Evolutionary conservation across 176 grass and related monocot genomes (phyloP).

Genomic region (Oryza australiensis): DNA sequence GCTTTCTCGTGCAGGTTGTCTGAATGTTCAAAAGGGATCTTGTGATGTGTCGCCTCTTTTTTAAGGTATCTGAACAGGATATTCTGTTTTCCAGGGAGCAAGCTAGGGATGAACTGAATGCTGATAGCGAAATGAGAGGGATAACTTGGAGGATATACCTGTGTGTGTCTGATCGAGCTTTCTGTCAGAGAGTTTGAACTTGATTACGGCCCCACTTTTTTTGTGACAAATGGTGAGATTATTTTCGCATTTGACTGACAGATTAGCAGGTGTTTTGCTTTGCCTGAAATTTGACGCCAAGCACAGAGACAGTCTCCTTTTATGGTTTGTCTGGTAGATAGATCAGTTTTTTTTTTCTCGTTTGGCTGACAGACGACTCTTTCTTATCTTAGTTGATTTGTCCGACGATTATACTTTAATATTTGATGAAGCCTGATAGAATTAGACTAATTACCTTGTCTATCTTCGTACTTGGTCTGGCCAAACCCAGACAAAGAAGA

Average conservation of each 20-base stretch:
- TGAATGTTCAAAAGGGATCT: slow-evolving; percentile 25
- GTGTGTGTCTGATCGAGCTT: not conserved
- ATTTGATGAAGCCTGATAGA: not conserved
- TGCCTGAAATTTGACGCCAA: too few relatives aligned
- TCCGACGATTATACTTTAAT: not conserved
- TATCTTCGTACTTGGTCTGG: not conserved
- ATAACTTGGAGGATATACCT: slow-evolving; percentile 35
- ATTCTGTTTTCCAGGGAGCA: slow-evolving; percentile 16
- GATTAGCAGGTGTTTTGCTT: not conserved
- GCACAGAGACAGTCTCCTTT: not conserved
- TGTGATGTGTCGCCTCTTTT: slow-evolving; percentile 32
- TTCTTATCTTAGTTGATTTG: not conserved
- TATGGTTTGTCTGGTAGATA: not conserved
- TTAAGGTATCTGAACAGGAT: slow-evolving; percentile 41
- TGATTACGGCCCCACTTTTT: not conserved
- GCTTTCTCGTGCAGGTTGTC: not conserved
- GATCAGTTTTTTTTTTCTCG: not conserved
- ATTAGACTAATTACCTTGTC: not conserved
- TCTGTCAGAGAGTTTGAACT: not conserved
- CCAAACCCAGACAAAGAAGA: not conserved
- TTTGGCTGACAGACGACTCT: not conserved
- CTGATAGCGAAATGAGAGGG: slow-evolving; percentile 32
- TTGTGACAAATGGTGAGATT: not conserved
- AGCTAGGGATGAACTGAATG: not conserved
- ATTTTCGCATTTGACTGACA: not conserved